Evolutionary conservation across 225 moss, liverwort and hornwort genomes (phyloP).

Genomic region (Bryoerythrophyllum caledonicum): DNA sequence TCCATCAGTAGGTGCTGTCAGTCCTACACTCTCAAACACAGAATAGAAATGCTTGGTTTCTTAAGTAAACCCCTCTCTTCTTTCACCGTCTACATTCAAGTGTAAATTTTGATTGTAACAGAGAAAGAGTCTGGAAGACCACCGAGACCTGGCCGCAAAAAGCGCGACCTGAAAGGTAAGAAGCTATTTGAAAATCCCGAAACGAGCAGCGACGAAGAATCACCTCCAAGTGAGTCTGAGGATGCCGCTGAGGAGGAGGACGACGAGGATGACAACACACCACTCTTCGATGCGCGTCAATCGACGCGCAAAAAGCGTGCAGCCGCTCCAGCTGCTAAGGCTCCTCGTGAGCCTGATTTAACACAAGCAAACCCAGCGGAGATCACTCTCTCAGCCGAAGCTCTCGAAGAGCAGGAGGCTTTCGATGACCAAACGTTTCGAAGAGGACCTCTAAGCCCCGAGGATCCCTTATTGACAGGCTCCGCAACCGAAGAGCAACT

Average conservation of each 20-base stretch:
- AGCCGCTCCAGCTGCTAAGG: conserved; percentile 37
- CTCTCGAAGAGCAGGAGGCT: conserved; percentile 38
- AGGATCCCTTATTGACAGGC: conserved; percentile 38
- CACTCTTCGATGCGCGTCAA: conserved; percentile 67
- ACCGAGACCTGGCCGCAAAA: conserved; percentile 57
- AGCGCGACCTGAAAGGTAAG: conserved; percentile 73
- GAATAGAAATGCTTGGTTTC: not conserved
- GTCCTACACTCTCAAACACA: not conserved
- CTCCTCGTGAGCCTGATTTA: conserved; percentile 31
- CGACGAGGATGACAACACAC: conserved; percentile 86
- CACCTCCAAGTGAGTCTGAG: conserved; percentile 66
- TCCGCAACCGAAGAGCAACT: conserved; percentile 69
- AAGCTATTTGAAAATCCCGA: conserved; percentile 81
- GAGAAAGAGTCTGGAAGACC: conserved; percentile 64
- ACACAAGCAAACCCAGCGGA: conserved; percentile 41
- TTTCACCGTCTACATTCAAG: not conserved
- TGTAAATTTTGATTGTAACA: conserved; percentile 21
- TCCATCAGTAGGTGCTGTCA: conserved; percentile 3
- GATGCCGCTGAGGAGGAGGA: conserved; percentile 73
- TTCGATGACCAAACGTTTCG: conserved; percentile 32
- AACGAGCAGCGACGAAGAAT: conserved; percentile 75
- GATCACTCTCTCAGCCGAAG: conserved; percentile 40
- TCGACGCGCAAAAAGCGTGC: conserved; percentile 39
- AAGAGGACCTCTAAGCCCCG: conserved; percentile 27
- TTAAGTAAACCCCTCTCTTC: not conserved